Base-by-base conservation (phyloP, 306 rosid genomes). In the Trichosanthes truncata region DNA sequence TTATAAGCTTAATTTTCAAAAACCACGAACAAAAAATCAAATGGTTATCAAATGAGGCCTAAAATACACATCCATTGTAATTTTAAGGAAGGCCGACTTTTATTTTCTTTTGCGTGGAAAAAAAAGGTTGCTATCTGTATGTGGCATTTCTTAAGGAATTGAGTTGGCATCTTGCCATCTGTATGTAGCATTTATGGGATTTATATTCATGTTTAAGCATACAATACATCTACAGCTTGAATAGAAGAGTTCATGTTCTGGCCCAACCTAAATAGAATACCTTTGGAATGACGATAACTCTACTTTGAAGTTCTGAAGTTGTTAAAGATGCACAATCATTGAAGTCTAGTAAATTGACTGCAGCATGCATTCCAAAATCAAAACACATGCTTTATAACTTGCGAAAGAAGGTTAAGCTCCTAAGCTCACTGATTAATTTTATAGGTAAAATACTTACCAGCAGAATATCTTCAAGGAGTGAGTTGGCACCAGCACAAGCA, bases 401-500 rank as follows among this genome's bases (percentile, higher is more conserved):
- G 51, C 9, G 29, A 57, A 56, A 57, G 67, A 29, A 57, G 40
- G 9, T 74, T 15, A 31, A 75, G 48, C 43, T 15, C 46, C 63
- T 46, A 17, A 13, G 40, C 38, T 52, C 33, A 71, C 29, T 56
- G 25, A 46, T 85, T 74, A 38, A 23, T 74, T 55, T 79, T 82
- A 52, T 81, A 94, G 98, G 92, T 91, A 79, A 95, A 82, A 82
- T 84, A 88, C 87, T 84, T 94, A 80, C 97, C 90, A 1, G 93
- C 91, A 89, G 90, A 88, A 84, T 89, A 87, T 86, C 91, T 92
- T 78, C 93, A 92, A 83, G 97, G 92, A 71, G 88, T 92, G 36
- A 89, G 97, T 86, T 94, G 98, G 98, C 98, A 94, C 89, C 94
- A 80, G 65, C 92, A 89, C 84, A 91, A 91, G 87, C 97, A 91